Percentiles rank a stretch among this genome's conserved stretches.
Evolutionary conservation across 1,284 basidiomycete species (phyloP).

Genomic region (Cystobasidium pallidum): DNA sequence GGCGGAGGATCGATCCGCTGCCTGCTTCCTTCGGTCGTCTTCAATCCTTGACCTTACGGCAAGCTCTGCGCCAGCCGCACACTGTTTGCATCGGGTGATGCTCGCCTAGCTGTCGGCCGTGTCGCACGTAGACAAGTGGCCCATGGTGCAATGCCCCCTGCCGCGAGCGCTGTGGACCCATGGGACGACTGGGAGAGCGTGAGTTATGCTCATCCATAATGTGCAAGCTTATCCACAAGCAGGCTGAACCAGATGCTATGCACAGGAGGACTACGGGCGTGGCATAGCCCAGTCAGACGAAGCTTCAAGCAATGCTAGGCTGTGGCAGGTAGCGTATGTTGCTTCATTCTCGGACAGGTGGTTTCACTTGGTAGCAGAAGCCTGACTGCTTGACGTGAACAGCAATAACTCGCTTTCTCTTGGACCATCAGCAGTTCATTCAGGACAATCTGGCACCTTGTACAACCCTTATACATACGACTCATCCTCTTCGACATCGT

Average conservation of each 20-base stretch:
- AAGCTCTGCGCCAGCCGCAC: too few species aligned
- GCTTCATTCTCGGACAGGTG: too few species aligned
- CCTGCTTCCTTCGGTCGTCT: too few species aligned
- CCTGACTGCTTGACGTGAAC: conserved; percentile 1
- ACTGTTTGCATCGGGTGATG: too few species aligned
- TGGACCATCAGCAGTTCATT: conserved; percentile 19
- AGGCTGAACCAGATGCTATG: background rate
- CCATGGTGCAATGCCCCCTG: conserved; percentile 30
- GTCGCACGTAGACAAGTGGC: background rate
- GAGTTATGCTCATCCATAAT: too few species aligned
- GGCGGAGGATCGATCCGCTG: too few species aligned
- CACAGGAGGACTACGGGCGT: conserved; percentile 34
- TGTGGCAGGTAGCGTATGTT: conserved; percentile 42
- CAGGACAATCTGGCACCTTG: background rate
- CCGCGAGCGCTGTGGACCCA: conserved; percentile 23
- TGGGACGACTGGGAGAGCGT: conserved; percentile 44
- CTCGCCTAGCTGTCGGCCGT: conserved; percentile 9
- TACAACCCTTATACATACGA: conserved; percentile 22
- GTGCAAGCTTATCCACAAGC: too few species aligned
- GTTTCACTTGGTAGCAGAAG: too few species aligned
- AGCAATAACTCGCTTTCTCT: conserved; percentile 43
- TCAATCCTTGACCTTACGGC: too few species aligned
- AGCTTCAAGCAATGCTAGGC: conserved; percentile 32
- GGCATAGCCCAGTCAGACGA: conserved; percentile 10
- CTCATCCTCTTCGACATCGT: background rate